Evolutionary conservation across 2,329 filamentous ascomycete genomes (phyloP), one percentile per base, ranked within the genome.

Genomic region (Fusarium lyarnte): DNA sequence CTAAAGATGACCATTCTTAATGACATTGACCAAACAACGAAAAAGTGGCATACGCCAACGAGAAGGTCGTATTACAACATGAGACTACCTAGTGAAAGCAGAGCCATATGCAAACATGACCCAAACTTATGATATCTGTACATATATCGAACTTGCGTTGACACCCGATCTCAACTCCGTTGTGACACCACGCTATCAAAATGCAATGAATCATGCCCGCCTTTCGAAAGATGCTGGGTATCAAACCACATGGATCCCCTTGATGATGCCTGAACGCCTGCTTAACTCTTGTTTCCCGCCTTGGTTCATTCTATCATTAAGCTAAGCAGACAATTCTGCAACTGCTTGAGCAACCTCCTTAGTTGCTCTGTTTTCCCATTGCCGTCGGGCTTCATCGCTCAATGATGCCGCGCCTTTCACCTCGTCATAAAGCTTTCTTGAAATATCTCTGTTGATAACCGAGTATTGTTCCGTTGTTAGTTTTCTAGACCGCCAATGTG

Each of bases 391-490:
- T 33, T 90, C 88, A 27, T 92, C 87, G 76, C 93, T 89, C 35
- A 96, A 86, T 29, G 85, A 82, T 25, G 86, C 82, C 19, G 86
- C 85, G 68, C 87, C 84, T 52, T 85, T 84, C 49, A 89, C 85
- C 69, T 90, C 88, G 72, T 90, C 94, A 82, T 99, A 99, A 65
- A 99, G 85, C 83, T 92, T 93, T 64, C 94, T 92, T 45, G 94
- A 98, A 38, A 98, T 91, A 67, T 93, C 92, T 70, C 94, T 91
- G 79, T 98, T 98, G 82, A 98, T 97, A 63, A 90, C 90, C 6
- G 94, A 95, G 81, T 97, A 99, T 81, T 98, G 92, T 66, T 97
- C 93, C 74, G 94, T 93, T 23, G 91, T 94, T 69, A 98, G 88
- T 70, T 92, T 89, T 75, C 92, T 91, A 45, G 92, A 92, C 70